A percentile compares a stretch with the other conserved stretches of the same genome.
Conservation (phyloP, 1,284 basidiomycete genomes). For the Cutaneotrichosporon mucoides region DNA sequence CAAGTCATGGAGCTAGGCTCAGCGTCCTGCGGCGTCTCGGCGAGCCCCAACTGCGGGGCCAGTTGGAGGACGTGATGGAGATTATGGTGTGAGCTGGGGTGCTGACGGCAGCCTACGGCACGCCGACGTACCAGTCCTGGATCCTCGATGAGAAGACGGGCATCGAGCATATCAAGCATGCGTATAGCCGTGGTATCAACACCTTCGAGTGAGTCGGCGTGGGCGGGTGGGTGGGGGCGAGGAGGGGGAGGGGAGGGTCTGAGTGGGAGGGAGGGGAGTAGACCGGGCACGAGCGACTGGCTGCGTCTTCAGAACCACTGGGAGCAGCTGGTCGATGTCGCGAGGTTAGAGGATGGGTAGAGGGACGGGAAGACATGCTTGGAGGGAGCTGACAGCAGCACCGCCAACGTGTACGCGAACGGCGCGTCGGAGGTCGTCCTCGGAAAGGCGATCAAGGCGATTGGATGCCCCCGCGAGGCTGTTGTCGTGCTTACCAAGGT, state of each 20-base stretch:
- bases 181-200: slow-evolving; percentile 42
- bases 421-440: slow-evolving; percentile 61
- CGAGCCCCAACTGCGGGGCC: no score
- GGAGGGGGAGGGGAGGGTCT: no score
- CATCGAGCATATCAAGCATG: slow-evolving; percentile 44
- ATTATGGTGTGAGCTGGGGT: background rate
- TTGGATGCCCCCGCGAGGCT: slow-evolving; percentile 66
- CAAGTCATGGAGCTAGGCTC: no score
- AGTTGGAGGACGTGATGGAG: no score
- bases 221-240: no score
- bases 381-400: slow-evolving; percentile 15
- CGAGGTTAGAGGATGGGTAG: no score
- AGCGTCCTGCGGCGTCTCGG: no score
- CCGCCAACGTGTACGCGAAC: slow-evolving; percentile 53
- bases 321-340: no score
- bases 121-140: slow-evolving; percentile 31
- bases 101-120: slow-evolving; percentile 27
- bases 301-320: no score
- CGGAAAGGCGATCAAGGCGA: slow-evolving; percentile 71
- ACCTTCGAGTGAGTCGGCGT: slow-evolving; percentile 35
- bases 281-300: no score
- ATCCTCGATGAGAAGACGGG: slow-evolving; percentile 37
- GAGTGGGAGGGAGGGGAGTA: no score
- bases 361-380: no score
- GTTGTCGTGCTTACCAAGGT: slow-evolving; percentile 78